Evolutionary conservation across 2,329 filamentous ascomycete genomes (phyloP).

Genomic region (Fusarium mundagurra): DNA sequence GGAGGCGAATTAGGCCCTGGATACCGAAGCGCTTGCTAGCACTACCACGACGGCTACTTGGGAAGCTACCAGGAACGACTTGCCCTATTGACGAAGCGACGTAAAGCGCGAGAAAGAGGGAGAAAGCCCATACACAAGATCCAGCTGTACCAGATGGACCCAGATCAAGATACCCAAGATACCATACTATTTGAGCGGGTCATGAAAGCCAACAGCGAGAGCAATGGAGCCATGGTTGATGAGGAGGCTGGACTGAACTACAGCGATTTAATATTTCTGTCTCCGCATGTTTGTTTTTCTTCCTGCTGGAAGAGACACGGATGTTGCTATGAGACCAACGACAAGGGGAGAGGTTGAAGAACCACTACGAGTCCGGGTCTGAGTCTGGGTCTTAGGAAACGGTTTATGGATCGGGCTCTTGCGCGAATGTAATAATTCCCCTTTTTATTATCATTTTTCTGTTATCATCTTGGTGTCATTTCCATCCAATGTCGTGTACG

Average conservation of each 20-base stretch:
- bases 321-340: conserved; percentile 27
- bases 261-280: conserved; percentile 38
- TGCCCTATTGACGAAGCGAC: conserved; percentile 17
- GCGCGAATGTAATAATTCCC: conserved; percentile 61
- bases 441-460: conserved; percentile 50
- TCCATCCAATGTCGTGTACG: conserved; percentile 39
- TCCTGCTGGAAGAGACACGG: conserved; percentile 12
- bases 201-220: conserved; percentile 36
- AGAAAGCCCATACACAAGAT: conserved; percentile 27
- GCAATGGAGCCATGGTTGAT: conserved; percentile 29
- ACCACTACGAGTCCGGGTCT: conserved; percentile 43
- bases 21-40: conserved; percentile 35
- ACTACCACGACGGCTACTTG: conserved; percentile 29
- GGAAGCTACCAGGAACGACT: conserved; percentile 21
- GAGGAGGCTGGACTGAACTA: conserved; percentile 19
- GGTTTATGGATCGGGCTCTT: conserved; percentile 47
- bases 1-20: conserved; percentile 31
- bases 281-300: conserved; percentile 34
- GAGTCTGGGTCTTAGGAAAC: conserved; percentile 34
- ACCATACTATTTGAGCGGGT: conserved; percentile 41
- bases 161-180: conserved; percentile 43
- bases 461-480: conserved; percentile 37
- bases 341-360: conserved; percentile 38
- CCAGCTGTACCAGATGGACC: conserved; percentile 34
- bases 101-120: conserved; percentile 26